Conservation (phyloP, 768 basidiomycete genomes). For the Mycena olivaceomarginata region DNA sequence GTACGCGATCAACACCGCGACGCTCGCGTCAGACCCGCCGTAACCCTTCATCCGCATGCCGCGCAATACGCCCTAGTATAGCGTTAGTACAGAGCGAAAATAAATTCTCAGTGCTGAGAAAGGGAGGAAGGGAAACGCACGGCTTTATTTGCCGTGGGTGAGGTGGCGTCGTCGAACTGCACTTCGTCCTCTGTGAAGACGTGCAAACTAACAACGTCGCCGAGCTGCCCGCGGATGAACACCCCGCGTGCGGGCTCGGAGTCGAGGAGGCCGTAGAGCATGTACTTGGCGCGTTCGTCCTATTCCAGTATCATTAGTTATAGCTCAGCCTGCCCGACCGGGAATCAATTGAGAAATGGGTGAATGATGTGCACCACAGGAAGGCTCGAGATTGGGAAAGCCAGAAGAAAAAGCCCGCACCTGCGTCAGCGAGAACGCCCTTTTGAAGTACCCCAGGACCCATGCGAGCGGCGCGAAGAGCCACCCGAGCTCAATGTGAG, state of each 20-base stretch:
- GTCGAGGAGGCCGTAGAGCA: too few relatives aligned
- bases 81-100: not conserved
- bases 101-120: not conserved
- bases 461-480: conserved; percentile 9
- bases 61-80: conserved; percentile 17
- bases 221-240: too few relatives aligned
- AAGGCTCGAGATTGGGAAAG: not conserved
- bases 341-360: too few relatives aligned
- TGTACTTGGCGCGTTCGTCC: too few relatives aligned
- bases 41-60: conserved; percentile 32
- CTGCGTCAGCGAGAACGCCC: not conserved
- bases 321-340: too few relatives aligned
- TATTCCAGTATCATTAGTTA: not conserved
- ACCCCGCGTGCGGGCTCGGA: too few relatives aligned
- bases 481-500: conserved; percentile 14
- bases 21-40: conserved; percentile 20
- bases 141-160: too few relatives aligned
- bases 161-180: too few relatives aligned
- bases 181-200: too few relatives aligned
- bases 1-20: conserved; percentile 12
- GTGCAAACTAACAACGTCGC: too few relatives aligned
- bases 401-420: not conserved
- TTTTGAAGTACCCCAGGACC: not conserved
- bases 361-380: too few relatives aligned
- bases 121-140: too few relatives aligned